Evolutionary conservation across 2,329 filamentous ascomycete species (phyloP).

Genomic region (Fusarium brevicatenulatum): DNA sequence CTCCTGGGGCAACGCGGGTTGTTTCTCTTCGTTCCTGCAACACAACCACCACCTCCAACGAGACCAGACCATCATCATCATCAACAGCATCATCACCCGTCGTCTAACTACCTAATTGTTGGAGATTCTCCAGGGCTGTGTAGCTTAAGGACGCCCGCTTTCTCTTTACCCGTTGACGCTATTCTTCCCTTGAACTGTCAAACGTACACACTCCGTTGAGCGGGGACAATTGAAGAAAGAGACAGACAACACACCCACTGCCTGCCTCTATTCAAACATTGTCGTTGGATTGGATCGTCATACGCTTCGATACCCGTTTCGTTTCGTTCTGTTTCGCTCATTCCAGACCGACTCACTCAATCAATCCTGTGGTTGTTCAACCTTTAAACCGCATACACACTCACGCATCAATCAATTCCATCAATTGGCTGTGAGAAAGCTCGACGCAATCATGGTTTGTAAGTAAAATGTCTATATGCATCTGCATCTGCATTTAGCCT

Average conservation of each 20-base stretch:
- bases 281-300: conserved; percentile 20
- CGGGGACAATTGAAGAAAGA: neutral
- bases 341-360: neutral
- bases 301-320: conserved; percentile 5
- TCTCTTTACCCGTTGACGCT: conserved; percentile 1
- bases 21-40: conserved; percentile 18
- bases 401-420: neutral
- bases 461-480: conserved; percentile 14
- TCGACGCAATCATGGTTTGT: conserved; percentile 30
- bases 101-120: neutral
- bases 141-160: neutral
- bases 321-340: conserved; percentile 1
- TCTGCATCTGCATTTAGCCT: conserved; percentile 3
- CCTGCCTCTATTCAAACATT: conserved; percentile 1
- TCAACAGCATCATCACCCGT: conserved; percentile 3
- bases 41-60: conserved; percentile 15
- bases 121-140: conserved; percentile 10
- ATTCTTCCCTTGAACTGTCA: neutral
- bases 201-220: conserved; percentile 7
- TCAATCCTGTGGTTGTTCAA: neutral
- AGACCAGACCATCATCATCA: conserved; percentile 1
- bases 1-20: conserved; percentile 26
- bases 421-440: neutral
- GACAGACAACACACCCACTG: neutral
- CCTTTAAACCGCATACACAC: conserved; percentile 3